Percentiles rank a stretch among this genome's conserved stretches.
These are phyloP conservation scores for Colletotrichum sp. DNA, from an alignment of 2,329 filamentous ascomycete genomes.

Conservation along the genomic window DNA sequence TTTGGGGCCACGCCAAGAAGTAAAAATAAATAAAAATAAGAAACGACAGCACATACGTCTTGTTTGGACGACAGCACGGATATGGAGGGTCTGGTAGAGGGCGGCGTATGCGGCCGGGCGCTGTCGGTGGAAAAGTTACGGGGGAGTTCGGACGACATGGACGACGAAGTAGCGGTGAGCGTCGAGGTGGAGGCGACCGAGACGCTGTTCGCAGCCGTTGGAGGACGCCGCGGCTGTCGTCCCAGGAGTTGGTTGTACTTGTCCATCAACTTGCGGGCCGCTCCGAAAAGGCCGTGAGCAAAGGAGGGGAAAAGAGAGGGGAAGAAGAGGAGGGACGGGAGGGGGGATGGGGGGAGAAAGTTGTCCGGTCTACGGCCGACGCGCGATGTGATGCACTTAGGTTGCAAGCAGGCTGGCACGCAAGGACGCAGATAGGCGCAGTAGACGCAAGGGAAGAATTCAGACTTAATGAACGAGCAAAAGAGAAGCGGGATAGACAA, in stretches of 20 bases:
- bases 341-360: not conserved
- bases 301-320: not conserved
- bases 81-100: constrained; percentile 17
- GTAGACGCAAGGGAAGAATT: not conserved
- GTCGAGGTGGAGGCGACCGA: constrained; percentile 17
- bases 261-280: constrained; percentile 19
- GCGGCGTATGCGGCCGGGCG: constrained; percentile 12
- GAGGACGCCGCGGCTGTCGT: constrained; percentile 1
- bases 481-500: constrained; percentile 1
- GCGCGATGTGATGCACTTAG: not conserved
- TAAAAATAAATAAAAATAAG: not conserved
- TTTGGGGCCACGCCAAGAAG: not conserved
- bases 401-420: not conserved
- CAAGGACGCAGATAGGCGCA: not conserved
- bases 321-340: not conserved
- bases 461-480: not conserved
- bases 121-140: constrained; percentile 11
- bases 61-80: constrained; percentile 3
- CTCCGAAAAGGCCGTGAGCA: not conserved
- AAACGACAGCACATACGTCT: not conserved
- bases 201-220: constrained; percentile 18
- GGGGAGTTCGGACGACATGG: constrained; percentile 15
- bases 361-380: not conserved
- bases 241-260: not conserved
- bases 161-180: constrained; percentile 23